phyloP scores from a whole-genome alignment of 371 early-diverging fungal genomes.

The Dentiscutata heterogama region DNA sequence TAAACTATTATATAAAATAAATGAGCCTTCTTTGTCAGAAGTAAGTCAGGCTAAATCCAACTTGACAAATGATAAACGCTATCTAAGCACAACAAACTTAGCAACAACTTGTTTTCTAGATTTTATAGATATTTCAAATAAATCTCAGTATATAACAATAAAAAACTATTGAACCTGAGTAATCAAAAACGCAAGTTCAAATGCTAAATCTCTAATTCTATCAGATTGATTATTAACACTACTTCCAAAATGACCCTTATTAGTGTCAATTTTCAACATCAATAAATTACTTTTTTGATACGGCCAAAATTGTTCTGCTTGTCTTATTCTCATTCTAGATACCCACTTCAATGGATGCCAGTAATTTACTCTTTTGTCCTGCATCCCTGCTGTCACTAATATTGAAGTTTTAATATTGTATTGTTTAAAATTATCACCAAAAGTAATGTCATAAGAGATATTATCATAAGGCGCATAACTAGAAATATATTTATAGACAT shows the following conservation, averaged over 20 bases:
- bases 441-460: slow-evolving; percentile 50
- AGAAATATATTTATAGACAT: slow-evolving; percentile 68
- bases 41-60: too few species aligned
- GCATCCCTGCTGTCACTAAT: slow-evolving; percentile 79
- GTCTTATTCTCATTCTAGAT: slow-evolving; percentile 60
- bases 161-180: slow-evolving; percentile 42
- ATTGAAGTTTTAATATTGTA: slow-evolving; percentile 59
- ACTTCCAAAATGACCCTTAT: slow-evolving; percentile 67
- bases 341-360: slow-evolving; percentile 85
- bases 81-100: too few species aligned
- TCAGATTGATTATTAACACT: slow-evolving; percentile 57
- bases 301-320: slow-evolving; percentile 29
- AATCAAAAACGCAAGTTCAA: slow-evolving; percentile 64
- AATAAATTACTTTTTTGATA: slow-evolving; percentile 37
- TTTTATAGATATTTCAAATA: too few species aligned
- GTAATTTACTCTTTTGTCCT: slow-evolving; percentile 80
- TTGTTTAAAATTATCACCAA: neutral
- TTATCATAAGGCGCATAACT: slow-evolving; percentile 87
- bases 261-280: slow-evolving; percentile 54
- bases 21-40: too few species aligned
- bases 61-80: too few species aligned
- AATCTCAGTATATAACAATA: too few species aligned
- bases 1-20: too few species aligned
- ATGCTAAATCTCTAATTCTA: slow-evolving; percentile 59
- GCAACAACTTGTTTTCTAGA: too few species aligned